These are phyloP conservation scores for Nepenthes mirabilis DNA, from an alignment of 148 eudicot genomes.

Conservation along the genomic window DNA sequence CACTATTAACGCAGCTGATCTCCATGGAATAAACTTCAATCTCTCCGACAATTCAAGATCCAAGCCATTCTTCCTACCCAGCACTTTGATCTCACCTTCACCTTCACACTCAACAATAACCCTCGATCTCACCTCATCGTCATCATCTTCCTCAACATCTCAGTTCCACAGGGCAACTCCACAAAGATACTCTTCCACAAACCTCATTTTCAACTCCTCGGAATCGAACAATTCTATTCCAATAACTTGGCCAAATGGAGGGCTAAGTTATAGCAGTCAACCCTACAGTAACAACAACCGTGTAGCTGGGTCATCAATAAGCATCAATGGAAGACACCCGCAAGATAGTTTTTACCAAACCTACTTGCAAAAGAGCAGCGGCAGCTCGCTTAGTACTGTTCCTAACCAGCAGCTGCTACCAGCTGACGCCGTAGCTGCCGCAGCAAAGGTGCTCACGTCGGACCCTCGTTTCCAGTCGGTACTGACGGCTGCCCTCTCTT, in stretches of 20 bases:
- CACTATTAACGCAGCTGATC: conserved; percentile 7
- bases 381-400: conserved; percentile 1
- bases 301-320: conserved; percentile 10
- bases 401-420: conserved; percentile 17
- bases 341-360: conserved; percentile 29
- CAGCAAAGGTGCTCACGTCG: conserved; percentile 77
- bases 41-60: conserved; percentile 26
- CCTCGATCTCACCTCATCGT: conserved; percentile 40
- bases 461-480: conserved; percentile 78
- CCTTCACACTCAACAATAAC: conserved; percentile 65
- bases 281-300: conserved; percentile 22
- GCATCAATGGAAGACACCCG: conserved; percentile 20
- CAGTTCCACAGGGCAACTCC: conserved; percentile 17
- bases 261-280: conserved; percentile 20
- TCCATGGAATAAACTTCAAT: conserved; percentile 39
- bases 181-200: conserved; percentile 35
- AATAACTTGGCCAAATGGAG: conserved; percentile 32
- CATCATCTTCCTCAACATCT: conserved; percentile 25
- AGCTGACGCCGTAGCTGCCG: conserved; percentile 53
- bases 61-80: conserved; percentile 28
- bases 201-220: conserved; percentile 50
- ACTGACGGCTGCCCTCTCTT: conserved; percentile 50
- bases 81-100: conserved; percentile 35
- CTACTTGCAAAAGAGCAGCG: conserved; percentile 27
- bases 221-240: conserved; percentile 26